These are phyloP conservation scores for Chaetomium globosum DNA, from an alignment of 2,329 filamentous ascomycete species.

Conservation along the genomic window DNA sequence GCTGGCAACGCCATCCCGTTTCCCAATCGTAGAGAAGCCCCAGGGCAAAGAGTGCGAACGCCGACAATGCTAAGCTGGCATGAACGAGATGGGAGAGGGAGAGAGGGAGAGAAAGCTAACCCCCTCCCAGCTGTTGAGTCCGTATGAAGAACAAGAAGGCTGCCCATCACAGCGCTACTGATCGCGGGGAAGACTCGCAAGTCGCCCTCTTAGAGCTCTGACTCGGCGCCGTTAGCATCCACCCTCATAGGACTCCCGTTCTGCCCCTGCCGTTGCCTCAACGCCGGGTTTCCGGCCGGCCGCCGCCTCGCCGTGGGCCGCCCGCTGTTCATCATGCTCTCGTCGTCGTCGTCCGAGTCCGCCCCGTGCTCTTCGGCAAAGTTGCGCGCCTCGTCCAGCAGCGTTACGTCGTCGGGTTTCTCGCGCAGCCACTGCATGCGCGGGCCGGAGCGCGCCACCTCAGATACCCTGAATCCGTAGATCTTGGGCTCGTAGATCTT, in stretches of 20 bases:
- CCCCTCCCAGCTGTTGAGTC: neutral
- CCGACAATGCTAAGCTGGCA: constrained; percentile 30
- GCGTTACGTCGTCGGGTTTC: constrained; percentile 75
- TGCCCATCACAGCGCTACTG: neutral
- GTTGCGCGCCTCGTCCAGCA: constrained; percentile 76
- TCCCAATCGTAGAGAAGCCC: constrained; percentile 13
- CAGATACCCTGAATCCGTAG: constrained; percentile 93
- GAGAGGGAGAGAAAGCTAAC: neutral
- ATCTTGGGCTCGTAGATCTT: constrained; percentile 94
- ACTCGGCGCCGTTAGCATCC: constrained; percentile 59
- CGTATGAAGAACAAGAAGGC: neutral
- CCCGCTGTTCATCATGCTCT: constrained; percentile 48
- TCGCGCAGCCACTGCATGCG: constrained; percentile 96
- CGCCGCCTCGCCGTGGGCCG: constrained; percentile 49
- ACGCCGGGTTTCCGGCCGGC: constrained; percentile 36
- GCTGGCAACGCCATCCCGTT: constrained; percentile 25
- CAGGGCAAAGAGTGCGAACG: constrained; percentile 24
- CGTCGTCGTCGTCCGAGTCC: constrained; percentile 63
- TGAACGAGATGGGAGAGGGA: constrained; percentile 1
- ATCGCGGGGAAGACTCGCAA: neutral
- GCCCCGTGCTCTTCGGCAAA: constrained; percentile 55
- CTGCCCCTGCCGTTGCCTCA: constrained; percentile 49
- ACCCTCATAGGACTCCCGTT: constrained; percentile 61
- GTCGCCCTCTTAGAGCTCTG: constrained; percentile 50
- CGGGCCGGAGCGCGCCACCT: constrained; percentile 84